Conservation (phyloP, 176 grass and related monocot species). For the Eleusine coracana region DNA sequence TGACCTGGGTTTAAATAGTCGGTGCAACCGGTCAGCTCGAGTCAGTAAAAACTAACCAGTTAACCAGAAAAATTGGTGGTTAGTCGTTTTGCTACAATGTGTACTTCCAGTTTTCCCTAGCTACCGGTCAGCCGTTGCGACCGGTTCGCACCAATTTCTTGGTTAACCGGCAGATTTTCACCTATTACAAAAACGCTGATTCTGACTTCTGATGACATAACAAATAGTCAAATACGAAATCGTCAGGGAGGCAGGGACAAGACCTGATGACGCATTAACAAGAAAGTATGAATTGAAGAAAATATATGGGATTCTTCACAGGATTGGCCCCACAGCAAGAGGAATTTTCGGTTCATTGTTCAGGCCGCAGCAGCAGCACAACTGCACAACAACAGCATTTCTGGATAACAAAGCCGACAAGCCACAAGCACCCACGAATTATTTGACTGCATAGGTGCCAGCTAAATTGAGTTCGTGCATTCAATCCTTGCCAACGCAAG, state of each 20-base stretch:
- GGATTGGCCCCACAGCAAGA: background rate
- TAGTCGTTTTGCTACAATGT: too few relatives aligned
- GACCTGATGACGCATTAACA: slow-evolving; percentile 37
- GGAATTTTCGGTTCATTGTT: background rate
- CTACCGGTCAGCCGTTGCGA: too few relatives aligned
- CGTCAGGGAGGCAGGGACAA: slow-evolving; percentile 13
- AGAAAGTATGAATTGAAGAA: background rate
- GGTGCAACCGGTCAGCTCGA: too few relatives aligned
- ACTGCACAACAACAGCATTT: background rate
- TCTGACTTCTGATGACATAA: background rate
- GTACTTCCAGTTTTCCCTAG: too few relatives aligned
- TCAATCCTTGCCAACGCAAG: slow-evolving; percentile 9
- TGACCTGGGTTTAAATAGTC: too few relatives aligned
- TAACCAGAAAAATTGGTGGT: too few relatives aligned
- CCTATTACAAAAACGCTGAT: too few relatives aligned
- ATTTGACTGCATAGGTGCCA: slow-evolving; percentile 2
- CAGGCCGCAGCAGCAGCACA: background rate
- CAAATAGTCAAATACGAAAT: background rate
- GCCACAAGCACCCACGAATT: background rate
- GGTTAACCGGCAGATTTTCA: too few relatives aligned
- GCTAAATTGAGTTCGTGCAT: slow-evolving; percentile 11
- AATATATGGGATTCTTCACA: slow-evolving; percentile 13
- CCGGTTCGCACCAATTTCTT: too few relatives aligned
- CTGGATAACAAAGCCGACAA: background rate
- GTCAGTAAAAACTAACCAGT: too few relatives aligned